phyloP scores from a whole-genome alignment of 2,329 filamentous ascomycete species.

The Pseudogymnoascus sp. region DNA sequence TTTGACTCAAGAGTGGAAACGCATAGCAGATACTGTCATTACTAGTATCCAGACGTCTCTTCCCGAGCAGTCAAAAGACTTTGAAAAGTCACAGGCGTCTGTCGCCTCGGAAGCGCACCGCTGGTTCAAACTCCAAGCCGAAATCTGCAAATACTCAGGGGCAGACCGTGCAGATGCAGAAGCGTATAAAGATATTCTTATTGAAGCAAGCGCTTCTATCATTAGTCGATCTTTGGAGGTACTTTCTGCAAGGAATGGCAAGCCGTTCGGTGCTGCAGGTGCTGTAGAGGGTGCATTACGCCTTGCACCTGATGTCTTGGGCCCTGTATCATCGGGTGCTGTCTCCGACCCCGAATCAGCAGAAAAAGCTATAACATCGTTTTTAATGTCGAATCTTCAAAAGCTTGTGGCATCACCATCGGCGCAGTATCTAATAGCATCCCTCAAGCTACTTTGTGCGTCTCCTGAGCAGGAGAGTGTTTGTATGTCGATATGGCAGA shows the following conservation, averaged over 20 bases:
- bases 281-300: conserved; percentile 46
- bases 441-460: conserved; percentile 49
- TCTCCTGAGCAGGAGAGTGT: conserved; percentile 30
- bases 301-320: conserved; percentile 33
- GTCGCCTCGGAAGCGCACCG: conserved; percentile 59
- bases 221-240: conserved; percentile 36
- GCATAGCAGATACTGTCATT: conserved; percentile 53
- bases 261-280: conserved; percentile 57
- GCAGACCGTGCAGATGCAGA: conserved; percentile 29
- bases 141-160: conserved; percentile 30
- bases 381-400: conserved; percentile 48
- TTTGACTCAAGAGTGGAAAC: conserved; percentile 46
- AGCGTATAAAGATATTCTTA: conserved; percentile 10
- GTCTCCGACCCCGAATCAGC: conserved; percentile 35
- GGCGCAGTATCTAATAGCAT: conserved; percentile 54
- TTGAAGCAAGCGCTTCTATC: conserved; percentile 19
- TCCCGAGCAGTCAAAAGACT: conserved; percentile 74
- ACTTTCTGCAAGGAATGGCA: conserved; percentile 48
- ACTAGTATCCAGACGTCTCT: conserved; percentile 63
- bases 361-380: conserved; percentile 36
- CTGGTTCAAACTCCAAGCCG: conserved; percentile 46
- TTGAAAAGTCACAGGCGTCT: conserved; percentile 60
- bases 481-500: conserved; percentile 21
- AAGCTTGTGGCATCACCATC: conserved; percentile 61
- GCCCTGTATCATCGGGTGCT: conserved; percentile 32